A percentile compares a stretch with the other conserved stretches of the same genome.
Conservation (phyloP, 75 land plant species). For the Picea sitchensis region DNA sequence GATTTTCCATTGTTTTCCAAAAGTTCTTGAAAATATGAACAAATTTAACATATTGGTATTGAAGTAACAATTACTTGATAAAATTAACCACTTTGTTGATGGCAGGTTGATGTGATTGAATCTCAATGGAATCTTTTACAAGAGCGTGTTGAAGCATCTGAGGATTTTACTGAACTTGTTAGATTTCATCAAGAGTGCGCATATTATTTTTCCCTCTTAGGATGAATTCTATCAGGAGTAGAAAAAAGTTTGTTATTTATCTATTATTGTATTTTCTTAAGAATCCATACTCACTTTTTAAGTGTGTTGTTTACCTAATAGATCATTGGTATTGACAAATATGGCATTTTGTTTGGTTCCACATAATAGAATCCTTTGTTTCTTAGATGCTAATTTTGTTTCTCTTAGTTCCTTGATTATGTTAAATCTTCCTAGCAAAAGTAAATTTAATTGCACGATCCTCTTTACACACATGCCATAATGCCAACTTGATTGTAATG, state of each 20-base stretch:
- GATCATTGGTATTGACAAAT: no score
- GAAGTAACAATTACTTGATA: not conserved
- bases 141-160: constrained; percentile 85
- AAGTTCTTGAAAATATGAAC: not conserved
- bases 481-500: no score
- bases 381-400: not conserved
- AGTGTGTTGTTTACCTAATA: not conserved
- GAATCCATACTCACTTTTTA: not conserved
- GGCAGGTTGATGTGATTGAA: constrained; percentile 98
- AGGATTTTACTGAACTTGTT: constrained; percentile 97
- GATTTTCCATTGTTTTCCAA: not conserved
- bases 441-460: not conserved
- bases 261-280: no score
- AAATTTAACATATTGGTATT: not conserved
- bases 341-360: no score
- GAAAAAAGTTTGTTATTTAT: no score
- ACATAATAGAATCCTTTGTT: not conserved
- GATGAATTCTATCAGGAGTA: no score
- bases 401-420: not conserved
- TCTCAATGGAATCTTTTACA: constrained; percentile 99
- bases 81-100: constrained; percentile 3
- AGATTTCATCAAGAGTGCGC: constrained; percentile 96
- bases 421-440: not conserved
- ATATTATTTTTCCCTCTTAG: constrained; percentile 3
- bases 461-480: not conserved